Evolutionary conservation across 345 rosid genomes (phyloP).

Genomic region (Brassica nigra): DNA sequence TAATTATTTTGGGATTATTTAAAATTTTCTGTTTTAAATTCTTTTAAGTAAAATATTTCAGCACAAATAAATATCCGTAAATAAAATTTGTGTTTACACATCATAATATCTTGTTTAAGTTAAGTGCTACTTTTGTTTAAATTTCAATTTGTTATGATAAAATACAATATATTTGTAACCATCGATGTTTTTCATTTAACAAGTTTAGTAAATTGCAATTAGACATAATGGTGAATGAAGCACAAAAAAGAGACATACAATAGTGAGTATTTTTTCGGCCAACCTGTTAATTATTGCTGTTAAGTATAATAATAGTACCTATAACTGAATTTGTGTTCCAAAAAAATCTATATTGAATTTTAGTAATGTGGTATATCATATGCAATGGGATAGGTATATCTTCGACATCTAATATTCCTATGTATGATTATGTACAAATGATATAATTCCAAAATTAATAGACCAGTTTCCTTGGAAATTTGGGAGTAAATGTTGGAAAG

Average conservation of each 20-base stretch:
- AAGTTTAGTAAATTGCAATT: neutral
- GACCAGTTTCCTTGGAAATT: slow-evolving; percentile 35
- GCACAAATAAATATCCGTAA: neutral
- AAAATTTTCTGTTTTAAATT: neutral
- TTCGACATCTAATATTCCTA: slow-evolving; percentile 28
- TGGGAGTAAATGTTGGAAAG: slow-evolving; percentile 37
- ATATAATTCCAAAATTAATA: slow-evolving; percentile 17
- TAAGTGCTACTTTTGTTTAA: neutral
- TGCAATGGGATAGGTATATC: neutral
- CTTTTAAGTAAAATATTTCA: no score
- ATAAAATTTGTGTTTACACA: no score
- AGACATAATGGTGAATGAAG: neutral
- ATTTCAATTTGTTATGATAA: neutral
- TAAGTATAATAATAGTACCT: neutral
- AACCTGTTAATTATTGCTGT: neutral
- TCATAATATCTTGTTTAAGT: neutral
- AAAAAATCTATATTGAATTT: no score
- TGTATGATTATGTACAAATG: slow-evolving; percentile 2
- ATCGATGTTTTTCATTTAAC: neutral
- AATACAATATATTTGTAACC: neutral
- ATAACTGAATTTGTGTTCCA: no score
- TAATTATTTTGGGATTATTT: no score
- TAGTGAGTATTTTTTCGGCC: neutral
- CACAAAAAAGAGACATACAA: neutral
- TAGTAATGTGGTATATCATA: neutral